Conservation (phyloP, 2,329 filamentous ascomycete genomes). For the Pseudogymnoascus sp. region DNA sequence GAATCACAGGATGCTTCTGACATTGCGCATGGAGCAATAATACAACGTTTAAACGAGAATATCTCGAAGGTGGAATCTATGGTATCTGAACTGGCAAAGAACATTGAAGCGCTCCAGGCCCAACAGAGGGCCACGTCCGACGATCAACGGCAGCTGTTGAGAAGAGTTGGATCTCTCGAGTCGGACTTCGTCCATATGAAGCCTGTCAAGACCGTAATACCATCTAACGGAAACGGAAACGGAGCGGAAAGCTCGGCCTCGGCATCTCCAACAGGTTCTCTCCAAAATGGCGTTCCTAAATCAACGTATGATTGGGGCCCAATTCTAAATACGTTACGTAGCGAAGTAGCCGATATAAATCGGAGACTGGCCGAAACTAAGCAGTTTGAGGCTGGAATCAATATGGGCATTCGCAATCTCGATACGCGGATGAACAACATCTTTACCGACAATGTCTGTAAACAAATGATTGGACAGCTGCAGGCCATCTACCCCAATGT, state of each 20-base stretch:
- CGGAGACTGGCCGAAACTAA: background rate
- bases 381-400: conserved; percentile 9
- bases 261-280: conserved; percentile 4
- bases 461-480: conserved; percentile 24
- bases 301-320: background rate
- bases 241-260: background rate
- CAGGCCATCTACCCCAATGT: conserved; percentile 11
- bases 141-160: background rate
- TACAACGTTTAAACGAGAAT: background rate
- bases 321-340: background rate
- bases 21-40: background rate
- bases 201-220: background rate
- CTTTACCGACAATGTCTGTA: conserved; percentile 29
- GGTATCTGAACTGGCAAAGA: background rate
- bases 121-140: background rate
- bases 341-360: background rate
- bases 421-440: conserved; percentile 20
- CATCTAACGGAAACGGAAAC: background rate
- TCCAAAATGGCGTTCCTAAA: background rate
- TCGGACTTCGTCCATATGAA: background rate
- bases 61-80: background rate
- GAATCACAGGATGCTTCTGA: conserved; percentile 1
- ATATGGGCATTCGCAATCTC: conserved; percentile 13
- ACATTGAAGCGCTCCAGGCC: background rate
- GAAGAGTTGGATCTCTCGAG: background rate